These are phyloP conservation scores for Fabrea salina DNA, from an alignment of 169 alveolate genomes.

Conservation along the genomic window DNA sequence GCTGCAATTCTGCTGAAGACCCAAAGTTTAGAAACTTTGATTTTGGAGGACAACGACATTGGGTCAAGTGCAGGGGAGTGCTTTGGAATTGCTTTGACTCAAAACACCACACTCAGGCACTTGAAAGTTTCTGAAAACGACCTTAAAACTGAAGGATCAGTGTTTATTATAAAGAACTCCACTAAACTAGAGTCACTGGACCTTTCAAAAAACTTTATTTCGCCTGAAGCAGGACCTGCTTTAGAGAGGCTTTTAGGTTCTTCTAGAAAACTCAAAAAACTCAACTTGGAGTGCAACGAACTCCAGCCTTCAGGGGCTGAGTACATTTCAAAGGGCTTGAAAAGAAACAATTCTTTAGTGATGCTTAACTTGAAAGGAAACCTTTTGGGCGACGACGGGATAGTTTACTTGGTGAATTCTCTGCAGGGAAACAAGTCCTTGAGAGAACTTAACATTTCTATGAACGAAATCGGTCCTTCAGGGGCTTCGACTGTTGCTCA, in stretches of 20 bases:
- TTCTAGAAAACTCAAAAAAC: constrained; percentile 56
- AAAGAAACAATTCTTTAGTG: constrained; percentile 40
- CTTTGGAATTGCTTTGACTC: constrained; percentile 78
- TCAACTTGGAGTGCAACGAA: constrained; percentile 77
- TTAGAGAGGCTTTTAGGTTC: constrained; percentile 57
- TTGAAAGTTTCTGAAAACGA: constrained; percentile 83
- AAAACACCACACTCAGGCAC: constrained; percentile 64
- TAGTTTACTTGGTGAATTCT: constrained; percentile 54
- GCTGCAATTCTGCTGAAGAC: constrained; percentile 76
- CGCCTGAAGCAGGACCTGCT: constrained; percentile 72
- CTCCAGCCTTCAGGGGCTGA: constrained; percentile 75
- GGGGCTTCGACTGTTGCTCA: constrained; percentile 78
- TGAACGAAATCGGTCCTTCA: constrained; percentile 77
- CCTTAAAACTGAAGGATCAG: constrained; percentile 81
- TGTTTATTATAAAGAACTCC: constrained; percentile 74
- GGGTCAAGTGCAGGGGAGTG: constrained; percentile 86
- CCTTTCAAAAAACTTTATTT: constrained; percentile 74
- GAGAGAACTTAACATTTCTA: constrained; percentile 68
- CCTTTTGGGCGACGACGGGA: constrained; percentile 77
- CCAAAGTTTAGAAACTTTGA: constrained; percentile 62
- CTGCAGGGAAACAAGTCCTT: constrained; percentile 56
- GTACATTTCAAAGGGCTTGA: constrained; percentile 69
- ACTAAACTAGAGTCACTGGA: constrained; percentile 57
- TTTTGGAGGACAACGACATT: constrained; percentile 79
- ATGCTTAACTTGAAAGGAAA: constrained; percentile 76